Evolutionary conservation across 768 basidiomycete species (phyloP), one percentile per base, ranked within the genome.

Genomic region (Pleurotus eryngii): DNA sequence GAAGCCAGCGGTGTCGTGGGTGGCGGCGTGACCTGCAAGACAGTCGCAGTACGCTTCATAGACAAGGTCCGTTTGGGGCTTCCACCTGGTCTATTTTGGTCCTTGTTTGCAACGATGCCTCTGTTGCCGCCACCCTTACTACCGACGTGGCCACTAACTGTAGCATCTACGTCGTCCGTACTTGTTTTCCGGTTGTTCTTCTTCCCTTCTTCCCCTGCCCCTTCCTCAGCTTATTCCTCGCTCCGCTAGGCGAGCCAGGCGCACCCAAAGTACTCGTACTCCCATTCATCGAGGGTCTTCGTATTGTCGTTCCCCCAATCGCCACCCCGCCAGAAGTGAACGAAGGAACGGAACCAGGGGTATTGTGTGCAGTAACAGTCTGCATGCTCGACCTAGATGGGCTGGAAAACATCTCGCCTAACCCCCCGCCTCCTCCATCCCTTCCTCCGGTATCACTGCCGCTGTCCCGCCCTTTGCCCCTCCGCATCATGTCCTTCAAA

Each of bases 41-140:
- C 30, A 9, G 30, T 35, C 30, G 30, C 7, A 4, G 30, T 9
- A 9, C 9, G 30, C 8, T 45, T 45, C 43, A 45, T 45, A n/a
- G 49, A 50, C 27, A 50, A 15, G 15, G 49, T n/a, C 15, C 26
- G 49, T 15, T 50, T 50, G 11, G 49, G 49, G n/a, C 49, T 26
- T 24, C 24, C 26, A 35, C 11, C 8, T 0, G 14, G 11, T n/a
- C 30, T 35, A n/a, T 20, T 12, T 11, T 30, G 26, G 15, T 6
- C 20, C n/a, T 15, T 54, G 18, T 20, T n/a, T 4, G 57, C 55
- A 38, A 8, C 47, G 7, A 7, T 18, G 2, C 58, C 45, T 60
- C 68, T 6, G 53, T 30, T 6, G 51, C 3, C 15, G 39, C 60
- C 53, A 66, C 61, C 20, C 65, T 48, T 62, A 51, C 14, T n/a